Evolutionary conservation across 805 yeast genomes (phyloP), one percentile per base, ranked within the genome.

Genomic region (Nematodospora valgi): DNA sequence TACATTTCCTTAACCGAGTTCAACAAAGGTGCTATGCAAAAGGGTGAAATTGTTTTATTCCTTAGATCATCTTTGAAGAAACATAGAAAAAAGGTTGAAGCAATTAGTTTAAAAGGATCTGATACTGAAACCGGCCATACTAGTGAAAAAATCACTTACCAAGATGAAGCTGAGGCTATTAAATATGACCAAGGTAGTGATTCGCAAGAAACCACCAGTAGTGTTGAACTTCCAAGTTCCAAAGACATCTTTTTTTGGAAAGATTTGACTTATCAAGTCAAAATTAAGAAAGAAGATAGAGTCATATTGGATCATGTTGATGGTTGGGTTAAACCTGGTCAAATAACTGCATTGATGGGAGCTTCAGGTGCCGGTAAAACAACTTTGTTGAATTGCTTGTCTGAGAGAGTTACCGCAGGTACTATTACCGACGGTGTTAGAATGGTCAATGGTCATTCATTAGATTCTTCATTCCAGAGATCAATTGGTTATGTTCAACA

Each of bases 301-400:
- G 49, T 51, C 13, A 54, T 74, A 40, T 58, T 78, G 50, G 49
- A 63, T 43, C 55, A 52, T 27, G 58, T 63, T 24, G 66, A 59
- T 48, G 91, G 91, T 32, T 83, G 79, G 69, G 86, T 82, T 37
- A 79, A 78, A 51, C 91, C 91, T 13, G 91, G 91, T 48, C 82
- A 84, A 38, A 67, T 83, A 58, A 82, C 89, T 27, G 91, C 91
- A 4, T 66, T 83, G 39, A 82, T 83, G 89, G 93, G 93, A 51
- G 84, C 82, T 35, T 83, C 91, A 22, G 93, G 93, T 64, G 93
- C 93, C 30, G 93, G 93, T 64, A 83, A 83, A 52, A 83, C 93
- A 17, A 84, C 91, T 3, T 64, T 83, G 39, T 67, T 84, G 48
- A 82, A 83, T 56, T 80, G 81, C 46, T 69, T 84, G 41, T 80